These are phyloP conservation scores for Saccharomycopsis sp. DNA, from an alignment of 805 yeast genomes.

Conservation along the genomic window DNA sequence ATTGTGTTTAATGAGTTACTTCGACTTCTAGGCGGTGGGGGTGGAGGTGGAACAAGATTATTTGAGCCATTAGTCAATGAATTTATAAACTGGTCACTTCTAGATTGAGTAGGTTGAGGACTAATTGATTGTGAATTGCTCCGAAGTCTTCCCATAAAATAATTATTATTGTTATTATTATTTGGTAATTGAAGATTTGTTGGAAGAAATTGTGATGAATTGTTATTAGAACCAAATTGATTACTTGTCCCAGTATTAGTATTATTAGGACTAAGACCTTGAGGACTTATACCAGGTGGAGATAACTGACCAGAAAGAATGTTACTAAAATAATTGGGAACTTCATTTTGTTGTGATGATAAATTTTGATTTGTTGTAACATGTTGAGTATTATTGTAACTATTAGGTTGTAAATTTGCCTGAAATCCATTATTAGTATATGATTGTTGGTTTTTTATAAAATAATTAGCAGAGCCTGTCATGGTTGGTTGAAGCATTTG, in stretches of 20 bases:
- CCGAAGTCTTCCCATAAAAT: not conserved
- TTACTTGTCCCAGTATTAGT: constrained; percentile 14
- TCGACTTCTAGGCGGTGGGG: constrained; percentile 30
- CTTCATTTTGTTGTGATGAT: too few relatives aligned
- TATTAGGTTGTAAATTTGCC: too few relatives aligned
- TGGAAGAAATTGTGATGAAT: not conserved
- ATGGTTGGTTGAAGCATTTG: constrained; percentile 30
- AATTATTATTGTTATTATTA: not conserved
- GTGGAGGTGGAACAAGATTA: constrained; percentile 27
- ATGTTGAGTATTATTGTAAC: too few relatives aligned
- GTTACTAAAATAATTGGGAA: constrained; percentile 5
- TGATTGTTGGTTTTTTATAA: constrained; percentile 20
- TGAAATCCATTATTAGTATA: too few relatives aligned
- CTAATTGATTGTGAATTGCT: not conserved
- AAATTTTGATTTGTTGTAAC: too few relatives aligned
- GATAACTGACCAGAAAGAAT: not conserved
- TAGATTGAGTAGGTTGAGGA: constrained; percentile 10
- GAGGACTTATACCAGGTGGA: too few relatives aligned
- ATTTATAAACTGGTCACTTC: constrained; percentile 20
- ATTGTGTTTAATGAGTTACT: constrained; percentile 22
- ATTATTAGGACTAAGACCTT: constrained; percentile 19
- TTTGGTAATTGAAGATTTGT: not conserved
- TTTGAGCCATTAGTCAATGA: constrained; percentile 26
- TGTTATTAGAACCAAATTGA: not conserved
- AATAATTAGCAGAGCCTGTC: constrained; percentile 31